A percentile compares a stretch with the other conserved stretches of the same genome.
These are phyloP conservation scores for Prunus armeniaca DNA, from an alignment of 306 rosid genomes.

Conservation along the genomic window DNA sequence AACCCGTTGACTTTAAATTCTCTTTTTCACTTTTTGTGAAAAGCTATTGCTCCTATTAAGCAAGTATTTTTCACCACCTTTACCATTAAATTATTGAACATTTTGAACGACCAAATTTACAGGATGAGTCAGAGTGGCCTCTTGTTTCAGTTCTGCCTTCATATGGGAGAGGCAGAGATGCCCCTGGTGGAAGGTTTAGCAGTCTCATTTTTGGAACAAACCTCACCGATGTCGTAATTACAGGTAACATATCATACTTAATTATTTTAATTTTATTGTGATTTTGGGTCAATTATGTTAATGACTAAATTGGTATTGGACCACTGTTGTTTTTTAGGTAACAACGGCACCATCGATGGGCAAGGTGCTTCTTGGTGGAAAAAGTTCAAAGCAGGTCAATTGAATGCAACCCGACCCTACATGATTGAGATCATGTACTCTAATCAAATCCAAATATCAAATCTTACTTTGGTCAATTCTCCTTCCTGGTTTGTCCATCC, in stretches of 20 bases:
- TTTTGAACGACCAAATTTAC: not conserved
- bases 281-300: not conserved
- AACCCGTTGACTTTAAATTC: no score
- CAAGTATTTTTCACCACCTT: not conserved
- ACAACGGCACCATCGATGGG: constrained; percentile 83
- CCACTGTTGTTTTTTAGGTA: constrained; percentile 26
- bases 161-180: constrained; percentile 68
- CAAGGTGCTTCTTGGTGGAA: constrained; percentile 76
- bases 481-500: constrained; percentile 84
- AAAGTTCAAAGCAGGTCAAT: constrained; percentile 27
- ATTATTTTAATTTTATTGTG: not conserved
- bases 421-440: constrained; percentile 64
- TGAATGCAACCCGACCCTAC: constrained; percentile 56
- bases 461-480: constrained; percentile 65
- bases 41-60: no score
- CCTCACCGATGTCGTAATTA: constrained; percentile 71
- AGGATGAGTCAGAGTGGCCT: constrained; percentile 75
- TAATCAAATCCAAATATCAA: constrained; percentile 53
- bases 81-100: not conserved
- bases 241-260: not conserved
- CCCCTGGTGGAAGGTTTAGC: constrained; percentile 52
- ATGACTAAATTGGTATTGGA: not conserved
- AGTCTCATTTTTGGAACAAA: constrained; percentile 73
- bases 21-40: no score
- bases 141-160: constrained; percentile 44